These are phyloP conservation scores for Alternaria arbusti DNA, from an alignment of 2,329 filamentous ascomycete genomes.

Conservation along the genomic window DNA sequence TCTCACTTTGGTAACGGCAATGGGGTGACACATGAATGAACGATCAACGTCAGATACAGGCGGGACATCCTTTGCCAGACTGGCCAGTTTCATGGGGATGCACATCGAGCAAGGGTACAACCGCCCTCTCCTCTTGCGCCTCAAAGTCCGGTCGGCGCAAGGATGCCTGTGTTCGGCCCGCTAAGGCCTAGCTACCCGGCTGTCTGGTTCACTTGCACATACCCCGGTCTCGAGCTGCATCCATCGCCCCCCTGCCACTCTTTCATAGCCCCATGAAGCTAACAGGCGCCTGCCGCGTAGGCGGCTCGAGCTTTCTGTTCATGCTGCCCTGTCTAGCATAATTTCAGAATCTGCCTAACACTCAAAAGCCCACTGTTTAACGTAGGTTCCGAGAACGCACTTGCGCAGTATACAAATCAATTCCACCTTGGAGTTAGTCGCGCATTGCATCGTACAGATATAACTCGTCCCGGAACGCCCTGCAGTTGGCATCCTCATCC, in stretches of 20 bases:
- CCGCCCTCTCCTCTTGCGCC: conserved; percentile 34
- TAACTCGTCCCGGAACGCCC: conserved; percentile 39
- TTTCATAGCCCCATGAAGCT: conserved; percentile 38
- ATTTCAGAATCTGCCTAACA: conserved; percentile 49
- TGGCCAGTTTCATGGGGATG: conserved; percentile 16
- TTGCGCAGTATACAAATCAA: conserved; percentile 41
- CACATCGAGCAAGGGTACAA: conserved; percentile 22
- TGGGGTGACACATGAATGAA: conserved; percentile 23
- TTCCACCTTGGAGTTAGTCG: conserved; percentile 29
- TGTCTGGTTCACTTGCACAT: conserved; percentile 24
- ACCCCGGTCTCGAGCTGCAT: conserved; percentile 30
- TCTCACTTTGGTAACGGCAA: conserved; percentile 21
- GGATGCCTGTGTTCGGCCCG: conserved; percentile 41
- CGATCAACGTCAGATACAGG: conserved; percentile 22
- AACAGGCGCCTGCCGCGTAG: conserved; percentile 46
- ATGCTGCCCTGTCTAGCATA: conserved; percentile 36
- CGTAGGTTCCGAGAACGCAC: conserved; percentile 37
- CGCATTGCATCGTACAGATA: conserved; percentile 34
- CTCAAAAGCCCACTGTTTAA: conserved; percentile 40
- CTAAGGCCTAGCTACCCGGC: conserved; percentile 39
- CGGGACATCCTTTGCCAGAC: conserved; percentile 10
- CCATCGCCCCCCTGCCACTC: conserved; percentile 10
- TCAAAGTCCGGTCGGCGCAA: conserved; percentile 34
- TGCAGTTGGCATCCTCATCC: conserved; percentile 24
- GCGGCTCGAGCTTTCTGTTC: conserved; percentile 39